Base-by-base conservation (phyloP, 2,329 filamentous ascomycete species). In the Trichophyton verrucosum region DNA sequence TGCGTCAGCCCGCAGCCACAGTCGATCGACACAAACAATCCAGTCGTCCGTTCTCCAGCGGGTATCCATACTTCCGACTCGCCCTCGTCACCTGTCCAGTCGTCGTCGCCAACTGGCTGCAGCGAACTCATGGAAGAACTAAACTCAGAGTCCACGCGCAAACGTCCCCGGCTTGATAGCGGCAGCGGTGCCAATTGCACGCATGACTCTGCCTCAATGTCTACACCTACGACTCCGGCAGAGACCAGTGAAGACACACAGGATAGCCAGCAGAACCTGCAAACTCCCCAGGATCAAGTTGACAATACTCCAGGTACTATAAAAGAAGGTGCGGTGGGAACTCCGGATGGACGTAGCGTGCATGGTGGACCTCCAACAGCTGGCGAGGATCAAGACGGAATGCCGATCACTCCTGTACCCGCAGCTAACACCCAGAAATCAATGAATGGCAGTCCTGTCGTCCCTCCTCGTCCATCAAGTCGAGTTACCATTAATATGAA, bases 401-500 rank as follows among this genome's bases (percentile, higher is more conserved):
- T 36, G 24, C 24, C 46, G 30, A 44, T 33, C 22, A 56, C 11
- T 27, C 38, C 33, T 57, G 27, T 6, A 51, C 33, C 17, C 30
- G 56, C 27, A 47, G 46, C 57, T 51, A 22, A 13, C 8, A 5
- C 42, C 15, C 44, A 36, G 1, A 24, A 7, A 30, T 46, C 40
- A 11, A 36, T 46, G 36, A 58, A 42, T 20, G 40, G 36, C 33
- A 42, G 36, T 24, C 57, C 57, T 58, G 20, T 61, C 57, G 20
- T 64, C 38, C 58, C 66, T 27, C 61, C 61, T 55, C 73, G 72
- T 49, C 71, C 74, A 20, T 72, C 75, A 49, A 77, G 73, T 62
- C 76, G 75, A 66, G 73, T 79, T 33, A 78, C 77, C 11, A 78
- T 79, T 65, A 79, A 79, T 63, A 73, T 74, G 66, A 76, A 75